Conservation (phyloP, 371 early-diverging fungal species). For the Aphelidium insulamus region DNA sequence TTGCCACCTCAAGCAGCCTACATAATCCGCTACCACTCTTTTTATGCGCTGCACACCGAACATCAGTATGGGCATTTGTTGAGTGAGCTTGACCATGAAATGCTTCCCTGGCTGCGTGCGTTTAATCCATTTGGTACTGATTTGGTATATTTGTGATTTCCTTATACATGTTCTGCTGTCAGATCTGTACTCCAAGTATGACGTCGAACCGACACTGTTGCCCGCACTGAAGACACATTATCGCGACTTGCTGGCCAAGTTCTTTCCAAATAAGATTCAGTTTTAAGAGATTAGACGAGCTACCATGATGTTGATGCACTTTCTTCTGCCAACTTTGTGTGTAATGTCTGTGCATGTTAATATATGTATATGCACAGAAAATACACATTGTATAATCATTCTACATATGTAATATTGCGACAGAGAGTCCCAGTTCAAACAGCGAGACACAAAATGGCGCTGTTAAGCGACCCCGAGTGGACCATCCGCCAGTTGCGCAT, state of each 20-base stretch:
- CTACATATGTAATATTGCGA: too few relatives aligned
- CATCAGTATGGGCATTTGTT: constrained; percentile 20
- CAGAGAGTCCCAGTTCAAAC: too few relatives aligned
- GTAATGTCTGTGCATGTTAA: too few relatives aligned
- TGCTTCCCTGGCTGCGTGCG: constrained; percentile 22
- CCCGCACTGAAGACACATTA: constrained; percentile 21
- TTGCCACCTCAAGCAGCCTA: constrained; percentile 21
- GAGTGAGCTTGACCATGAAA: constrained; percentile 16
- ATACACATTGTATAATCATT: too few relatives aligned
- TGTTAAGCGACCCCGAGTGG: too few relatives aligned
- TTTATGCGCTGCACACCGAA: constrained; percentile 25
- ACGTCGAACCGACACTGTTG: constrained; percentile 12
- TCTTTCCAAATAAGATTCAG: constrained; percentile 20
- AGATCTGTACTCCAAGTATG: constrained; percentile 28
- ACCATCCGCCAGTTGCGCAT: too few relatives aligned
- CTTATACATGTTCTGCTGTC: too few relatives aligned
- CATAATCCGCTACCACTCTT: constrained; percentile 29
- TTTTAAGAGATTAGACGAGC: constrained; percentile 14
- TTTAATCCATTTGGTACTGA: constrained; percentile 35
- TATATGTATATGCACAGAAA: too few relatives aligned
- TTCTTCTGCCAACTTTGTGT: too few relatives aligned
- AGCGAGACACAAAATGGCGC: too few relatives aligned
- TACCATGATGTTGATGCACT: too few relatives aligned
- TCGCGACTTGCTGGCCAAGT: constrained; percentile 19
- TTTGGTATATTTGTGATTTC: too few relatives aligned